Percentiles rank a stretch among this genome's conserved stretches.
phyloP scores from a whole-genome alignment of 2,329 filamentous ascomycete species.

The Fonsecaea multimorphosa region DNA sequence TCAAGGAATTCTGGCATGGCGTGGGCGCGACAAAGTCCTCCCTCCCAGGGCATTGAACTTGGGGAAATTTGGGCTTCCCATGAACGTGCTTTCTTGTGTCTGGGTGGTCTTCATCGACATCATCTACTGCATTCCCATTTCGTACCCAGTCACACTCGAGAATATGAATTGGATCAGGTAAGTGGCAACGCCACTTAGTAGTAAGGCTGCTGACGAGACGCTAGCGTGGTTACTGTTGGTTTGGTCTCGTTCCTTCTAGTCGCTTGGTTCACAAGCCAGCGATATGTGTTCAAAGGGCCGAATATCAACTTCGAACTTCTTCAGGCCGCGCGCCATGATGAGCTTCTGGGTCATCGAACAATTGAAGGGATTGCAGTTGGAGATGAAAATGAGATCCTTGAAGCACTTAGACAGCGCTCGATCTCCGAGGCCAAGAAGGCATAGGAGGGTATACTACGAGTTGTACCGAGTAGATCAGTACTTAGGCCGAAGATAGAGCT shows the following conservation, averaged over 20 bases:
- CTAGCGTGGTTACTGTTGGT: conserved; percentile 23
- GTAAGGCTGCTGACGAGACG: neutral
- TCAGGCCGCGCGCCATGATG: conserved; percentile 22
- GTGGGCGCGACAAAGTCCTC: conserved; percentile 50
- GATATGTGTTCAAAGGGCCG: conserved; percentile 27
- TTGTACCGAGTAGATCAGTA: neutral
- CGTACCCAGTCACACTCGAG: conserved; percentile 26
- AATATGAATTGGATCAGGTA: conserved; percentile 33
- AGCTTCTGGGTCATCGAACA: conserved; percentile 22
- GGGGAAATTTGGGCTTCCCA: conserved; percentile 50
- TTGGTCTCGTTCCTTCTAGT: conserved; percentile 22
- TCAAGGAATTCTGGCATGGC: conserved; percentile 53
- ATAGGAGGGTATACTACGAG: neutral
- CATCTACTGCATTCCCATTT: conserved; percentile 43
- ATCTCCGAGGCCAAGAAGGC: conserved; percentile 17
- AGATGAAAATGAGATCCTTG: conserved; percentile 20
- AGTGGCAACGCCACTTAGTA: neutral
- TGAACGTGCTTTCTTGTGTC: conserved; percentile 44
- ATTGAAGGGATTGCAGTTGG: conserved; percentile 19
- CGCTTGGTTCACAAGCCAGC: conserved; percentile 18
- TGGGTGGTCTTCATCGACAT: conserved; percentile 42
- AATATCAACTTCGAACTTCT: conserved; percentile 24
- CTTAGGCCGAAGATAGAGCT: neutral
- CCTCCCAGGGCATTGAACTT: conserved; percentile 53
- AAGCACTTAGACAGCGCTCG: conserved; percentile 24